Percentiles rank a stretch among this genome's conserved stretches.
phyloP scores from a whole-genome alignment of 2,329 filamentous ascomycete species.

The Cladosporium velox region DNA sequence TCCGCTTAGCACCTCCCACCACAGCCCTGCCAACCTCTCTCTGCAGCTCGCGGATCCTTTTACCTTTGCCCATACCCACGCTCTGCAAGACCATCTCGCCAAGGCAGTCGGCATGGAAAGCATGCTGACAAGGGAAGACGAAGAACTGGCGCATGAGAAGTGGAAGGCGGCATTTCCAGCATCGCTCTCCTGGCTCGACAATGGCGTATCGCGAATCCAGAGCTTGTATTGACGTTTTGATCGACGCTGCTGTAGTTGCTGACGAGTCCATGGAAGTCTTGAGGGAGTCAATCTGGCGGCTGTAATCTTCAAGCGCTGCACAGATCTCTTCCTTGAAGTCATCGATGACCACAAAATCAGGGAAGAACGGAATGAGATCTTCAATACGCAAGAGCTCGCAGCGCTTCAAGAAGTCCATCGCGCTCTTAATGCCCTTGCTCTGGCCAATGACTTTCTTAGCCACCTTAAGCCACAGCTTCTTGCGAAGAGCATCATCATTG shows the following conservation, averaged over 20 bases:
- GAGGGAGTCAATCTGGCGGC: slow-evolving; percentile 81
- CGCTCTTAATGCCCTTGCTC: slow-evolving; percentile 77
- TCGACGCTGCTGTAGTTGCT: slow-evolving; percentile 83
- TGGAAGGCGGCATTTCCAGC: slow-evolving; percentile 83
- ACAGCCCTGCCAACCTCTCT: slow-evolving; percentile 74
- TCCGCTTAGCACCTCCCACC: slow-evolving; percentile 63
- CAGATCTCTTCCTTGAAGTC: slow-evolving; percentile 99
- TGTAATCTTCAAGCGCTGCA: slow-evolving; percentile 88
- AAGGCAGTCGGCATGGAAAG: slow-evolving; percentile 94
- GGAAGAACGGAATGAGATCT: slow-evolving; percentile 96
- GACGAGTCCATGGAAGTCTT: slow-evolving; percentile 96
- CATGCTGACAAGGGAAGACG: slow-evolving; percentile 97
- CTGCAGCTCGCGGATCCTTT: slow-evolving; percentile 83
- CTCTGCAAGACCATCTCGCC: slow-evolving; percentile 83
- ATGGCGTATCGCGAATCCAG: slow-evolving; percentile 91
- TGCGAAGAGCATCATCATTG: slow-evolving; percentile 72
- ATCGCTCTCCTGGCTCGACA: slow-evolving; percentile 93
- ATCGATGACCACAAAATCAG: slow-evolving; percentile 97
- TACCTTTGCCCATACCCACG: slow-evolving; percentile 71
- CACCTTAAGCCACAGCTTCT: slow-evolving; percentile 93
- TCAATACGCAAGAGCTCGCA: slow-evolving; percentile 93
- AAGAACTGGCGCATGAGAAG: slow-evolving; percentile 92
- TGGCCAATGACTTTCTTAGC: slow-evolving; percentile 91
- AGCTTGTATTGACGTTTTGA: slow-evolving; percentile 82
- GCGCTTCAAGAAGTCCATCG: slow-evolving; percentile 88